Conservation (phyloP, 306 rosid species). For the Prunus davidiana region DNA sequence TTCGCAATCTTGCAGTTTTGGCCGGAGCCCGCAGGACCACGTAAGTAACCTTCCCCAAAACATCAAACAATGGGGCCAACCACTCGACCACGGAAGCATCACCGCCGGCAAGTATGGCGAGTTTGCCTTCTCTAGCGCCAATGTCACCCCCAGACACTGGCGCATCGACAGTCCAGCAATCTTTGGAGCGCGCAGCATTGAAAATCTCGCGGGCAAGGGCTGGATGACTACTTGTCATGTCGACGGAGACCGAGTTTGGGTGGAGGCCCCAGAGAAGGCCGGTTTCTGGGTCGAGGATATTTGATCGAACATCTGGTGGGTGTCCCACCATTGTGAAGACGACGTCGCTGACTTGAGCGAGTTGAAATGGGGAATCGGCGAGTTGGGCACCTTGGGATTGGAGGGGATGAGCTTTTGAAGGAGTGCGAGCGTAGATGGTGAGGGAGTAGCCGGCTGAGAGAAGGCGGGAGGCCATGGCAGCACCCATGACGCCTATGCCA, state of each 20-base stretch:
- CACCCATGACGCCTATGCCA: slow-evolving; percentile 83
- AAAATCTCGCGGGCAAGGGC: slow-evolving; percentile 59
- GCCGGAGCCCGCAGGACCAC: slow-evolving; percentile 61
- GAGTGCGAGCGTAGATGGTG: slow-evolving; percentile 75
- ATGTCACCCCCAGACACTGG: slow-evolving; percentile 84
- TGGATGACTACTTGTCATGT: slow-evolving; percentile 77
- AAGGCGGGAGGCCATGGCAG: slow-evolving; percentile 82
- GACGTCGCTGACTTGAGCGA: slow-evolving; percentile 47
- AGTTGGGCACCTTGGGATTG: slow-evolving; percentile 56
- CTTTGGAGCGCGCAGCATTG: slow-evolving; percentile 31
- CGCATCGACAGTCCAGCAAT: slow-evolving; percentile 73
- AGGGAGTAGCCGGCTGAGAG: slow-evolving; percentile 66
- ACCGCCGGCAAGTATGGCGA: slow-evolving; percentile 71
- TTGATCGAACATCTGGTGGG: slow-evolving; percentile 69
- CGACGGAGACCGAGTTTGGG: slow-evolving; percentile 54
- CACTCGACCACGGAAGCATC: slow-evolving; percentile 55
- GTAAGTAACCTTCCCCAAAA: slow-evolving; percentile 51
- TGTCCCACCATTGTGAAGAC: slow-evolving; percentile 73
- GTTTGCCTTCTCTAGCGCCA: slow-evolving; percentile 77
- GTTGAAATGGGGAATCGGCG: slow-evolving; percentile 40
- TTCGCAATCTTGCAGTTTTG: slow-evolving; percentile 85
- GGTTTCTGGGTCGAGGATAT: slow-evolving; percentile 24
- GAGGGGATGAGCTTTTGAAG: slow-evolving; percentile 50
- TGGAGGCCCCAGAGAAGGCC: slow-evolving; percentile 43
- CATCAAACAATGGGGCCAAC: slow-evolving; percentile 46